Evolutionary conservation across 2,329 filamentous ascomycete genomes (phyloP).

Genomic region (Penicillium brasilianum): DNA sequence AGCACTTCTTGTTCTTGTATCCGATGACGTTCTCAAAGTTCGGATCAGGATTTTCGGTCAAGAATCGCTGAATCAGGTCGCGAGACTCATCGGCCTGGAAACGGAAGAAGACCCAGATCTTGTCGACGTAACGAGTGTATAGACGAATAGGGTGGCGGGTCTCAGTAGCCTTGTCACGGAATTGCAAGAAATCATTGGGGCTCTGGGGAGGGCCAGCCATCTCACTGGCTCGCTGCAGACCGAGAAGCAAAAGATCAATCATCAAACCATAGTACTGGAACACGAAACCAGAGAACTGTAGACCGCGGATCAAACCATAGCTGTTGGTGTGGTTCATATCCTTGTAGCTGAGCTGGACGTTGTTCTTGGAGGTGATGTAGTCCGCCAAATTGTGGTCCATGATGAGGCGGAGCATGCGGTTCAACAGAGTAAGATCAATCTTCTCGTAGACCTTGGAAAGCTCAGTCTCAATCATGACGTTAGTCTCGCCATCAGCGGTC

Average conservation of each 20-base stretch:
- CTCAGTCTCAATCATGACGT: slow-evolving; percentile 98
- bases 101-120: slow-evolving; percentile 96
- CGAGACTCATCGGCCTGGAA: slow-evolving; percentile 93
- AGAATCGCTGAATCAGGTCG: slow-evolving; percentile 94
- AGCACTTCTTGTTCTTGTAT: slow-evolving; percentile 99
- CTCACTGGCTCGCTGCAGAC: slow-evolving; percentile 94
- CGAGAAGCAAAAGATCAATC: slow-evolving; percentile 87
- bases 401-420: slow-evolving; percentile 88
- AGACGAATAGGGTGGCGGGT: slow-evolving; percentile 91
- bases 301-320: slow-evolving; percentile 95
- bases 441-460: slow-evolving; percentile 99
- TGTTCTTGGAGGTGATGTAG: slow-evolving; percentile 99
- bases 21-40: slow-evolving; percentile 99
- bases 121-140: slow-evolving; percentile 98
- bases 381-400: slow-evolving; percentile 99
- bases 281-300: slow-evolving; percentile 97
- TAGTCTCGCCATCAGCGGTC: slow-evolving; percentile 90
- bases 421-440: slow-evolving; percentile 94
- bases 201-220: slow-evolving; percentile 92
- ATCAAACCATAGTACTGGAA: slow-evolving; percentile 99
- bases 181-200: slow-evolving; percentile 97
- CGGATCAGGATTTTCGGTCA: slow-evolving; percentile 96
- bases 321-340: slow-evolving; percentile 99
- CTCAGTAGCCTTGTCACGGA: slow-evolving; percentile 90
- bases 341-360: slow-evolving; percentile 98